Conservation (phyloP, 768 basidiomycete species). For the Termitomyces sp. region DNA sequence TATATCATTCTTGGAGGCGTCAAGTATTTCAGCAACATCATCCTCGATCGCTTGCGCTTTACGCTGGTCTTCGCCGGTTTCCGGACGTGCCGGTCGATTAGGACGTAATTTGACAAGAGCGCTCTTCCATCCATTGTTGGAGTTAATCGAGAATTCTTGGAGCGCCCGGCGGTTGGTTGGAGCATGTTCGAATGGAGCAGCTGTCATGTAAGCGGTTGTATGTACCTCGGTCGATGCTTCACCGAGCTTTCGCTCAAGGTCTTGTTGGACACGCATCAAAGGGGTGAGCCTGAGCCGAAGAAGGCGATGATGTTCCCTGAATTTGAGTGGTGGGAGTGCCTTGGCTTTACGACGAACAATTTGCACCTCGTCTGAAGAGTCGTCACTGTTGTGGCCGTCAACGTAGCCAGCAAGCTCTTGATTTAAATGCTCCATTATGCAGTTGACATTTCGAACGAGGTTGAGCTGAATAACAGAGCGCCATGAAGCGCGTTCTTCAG, state of each 20-base stretch:
- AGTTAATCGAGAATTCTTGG: constrained; percentile 55
- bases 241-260: constrained; percentile 57
- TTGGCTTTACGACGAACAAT: constrained; percentile 25
- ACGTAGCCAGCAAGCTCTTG: constrained; percentile 46
- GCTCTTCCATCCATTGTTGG: constrained; percentile 61
- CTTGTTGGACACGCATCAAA: constrained; percentile 48
- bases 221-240: constrained; percentile 48
- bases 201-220: constrained; percentile 30
- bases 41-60: constrained; percentile 41
- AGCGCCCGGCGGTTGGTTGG: constrained; percentile 18
- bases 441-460: constrained; percentile 67
- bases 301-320: constrained; percentile 57
- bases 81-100: constrained; percentile 23
- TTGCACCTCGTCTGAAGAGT: constrained; percentile 34
- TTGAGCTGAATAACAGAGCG: constrained; percentile 74
- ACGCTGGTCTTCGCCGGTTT: constrained; percentile 13
- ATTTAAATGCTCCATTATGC: constrained; percentile 49
- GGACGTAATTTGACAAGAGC: constrained; percentile 51
- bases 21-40: constrained; percentile 52
- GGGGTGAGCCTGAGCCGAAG: constrained; percentile 55
- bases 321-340: constrained; percentile 37
- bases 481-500: constrained; percentile 65
- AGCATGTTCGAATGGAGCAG: constrained; percentile 32
- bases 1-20: constrained; percentile 60
- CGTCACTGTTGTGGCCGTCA: constrained; percentile 26